Base-by-base conservation (phyloP, 345 rosid genomes). In the Citrus australasica region DNA sequence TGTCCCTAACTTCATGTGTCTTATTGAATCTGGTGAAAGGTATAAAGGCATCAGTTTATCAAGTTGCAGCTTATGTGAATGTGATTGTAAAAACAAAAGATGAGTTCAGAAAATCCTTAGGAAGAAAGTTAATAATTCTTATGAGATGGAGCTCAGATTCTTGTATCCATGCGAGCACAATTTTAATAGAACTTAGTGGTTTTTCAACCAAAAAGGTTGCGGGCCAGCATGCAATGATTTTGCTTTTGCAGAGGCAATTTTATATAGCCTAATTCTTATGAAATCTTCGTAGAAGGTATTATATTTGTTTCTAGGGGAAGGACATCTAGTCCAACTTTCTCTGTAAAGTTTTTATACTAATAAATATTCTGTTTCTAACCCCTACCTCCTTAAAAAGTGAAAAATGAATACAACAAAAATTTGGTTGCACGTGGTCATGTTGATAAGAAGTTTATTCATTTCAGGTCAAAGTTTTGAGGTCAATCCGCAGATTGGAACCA, bases 381-480 rank as follows among this genome's bases (percentile, higher is more conserved):
- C 14, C 14, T 10, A 13, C 48, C 4, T 10, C 48, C 4, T 10
- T 13, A 40, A 8, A 9, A 40, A 25, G 48, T 42, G 14, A 42
- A 42, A 9, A 9, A 42, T 42, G 48, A 42, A 0, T 10, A 42
- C 48, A 42, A 42, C 48, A 42, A 42, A 42, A 42, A 3, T 42
- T 42, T 27, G 17, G 5, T 62, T 59, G 25, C 4, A 25, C 48
- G 21, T 32, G 19, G 22, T 70, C 13, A 24, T 67, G 40, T 21
- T 65, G 38, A 74, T 42, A 30, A 69, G 71, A 67, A 68, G 28
- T 71, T 76, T 58, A 82, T 84, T 10, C 14, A 9, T 83, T 82
- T 69, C 85, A 91, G 93, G 92, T 87, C 75, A 90, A 93, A 89
- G 92, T 91, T 83, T 86, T 91, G 80, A 85, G 92, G 82, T 93